Percentiles rank a stretch among this genome's conserved stretches.
phyloP scores from a whole-genome alignment of 2,329 filamentous ascomycete species.

The Scedosporium minutisporum region DNA sequence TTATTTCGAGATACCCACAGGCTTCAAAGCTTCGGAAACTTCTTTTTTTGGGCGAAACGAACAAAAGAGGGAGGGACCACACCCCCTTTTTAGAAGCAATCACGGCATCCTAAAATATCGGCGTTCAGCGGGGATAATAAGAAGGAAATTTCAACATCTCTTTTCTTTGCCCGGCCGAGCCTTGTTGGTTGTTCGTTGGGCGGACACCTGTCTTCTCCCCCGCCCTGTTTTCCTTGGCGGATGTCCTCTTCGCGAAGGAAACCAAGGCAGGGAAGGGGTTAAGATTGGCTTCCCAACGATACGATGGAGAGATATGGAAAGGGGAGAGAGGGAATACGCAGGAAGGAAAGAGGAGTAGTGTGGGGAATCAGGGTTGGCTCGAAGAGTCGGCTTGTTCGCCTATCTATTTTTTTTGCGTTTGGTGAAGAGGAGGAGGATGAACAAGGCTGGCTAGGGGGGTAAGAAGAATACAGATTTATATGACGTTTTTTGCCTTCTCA shows the following conservation, averaged over 20 bases:
- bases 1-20: conserved; percentile 20
- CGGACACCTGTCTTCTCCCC: conserved; percentile 15
- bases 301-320: conserved; percentile 11
- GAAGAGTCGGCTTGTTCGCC: not conserved
- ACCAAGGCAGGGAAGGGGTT: no score
- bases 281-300: not conserved
- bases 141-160: conserved; percentile 38
- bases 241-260: no score
- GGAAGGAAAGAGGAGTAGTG: conserved; percentile 2
- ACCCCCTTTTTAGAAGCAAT: conserved; percentile 6
- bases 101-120: conserved; percentile 14
- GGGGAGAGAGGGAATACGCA: not conserved
- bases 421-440: not conserved
- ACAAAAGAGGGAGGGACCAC: conserved; percentile 11
- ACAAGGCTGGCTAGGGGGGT: not conserved
- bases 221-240: no score
- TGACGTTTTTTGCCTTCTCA: no score
- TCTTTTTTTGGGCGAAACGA: conserved; percentile 16
- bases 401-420: not conserved
- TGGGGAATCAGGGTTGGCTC: not conserved
- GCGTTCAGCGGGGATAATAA: conserved; percentile 30
- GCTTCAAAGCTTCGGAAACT: conserved; percentile 7
- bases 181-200: conserved; percentile 12
- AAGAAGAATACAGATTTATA: not conserved
- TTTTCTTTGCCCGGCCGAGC: conserved; percentile 33